These are phyloP conservation scores for Nakazawaea populi DNA, from an alignment of 805 yeast genomes.

Conservation along the genomic window DNA sequence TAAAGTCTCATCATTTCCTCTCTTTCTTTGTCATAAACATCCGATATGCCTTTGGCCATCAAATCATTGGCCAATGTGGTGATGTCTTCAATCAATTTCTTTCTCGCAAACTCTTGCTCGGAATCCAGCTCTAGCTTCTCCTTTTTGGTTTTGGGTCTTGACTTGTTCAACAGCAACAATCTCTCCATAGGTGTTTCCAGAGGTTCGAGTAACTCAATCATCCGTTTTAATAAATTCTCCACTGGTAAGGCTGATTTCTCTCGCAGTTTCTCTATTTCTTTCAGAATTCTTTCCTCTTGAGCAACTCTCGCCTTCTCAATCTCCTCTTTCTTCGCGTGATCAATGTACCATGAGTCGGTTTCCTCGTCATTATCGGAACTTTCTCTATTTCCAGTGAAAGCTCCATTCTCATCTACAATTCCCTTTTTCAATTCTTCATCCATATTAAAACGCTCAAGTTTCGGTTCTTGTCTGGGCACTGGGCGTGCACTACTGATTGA, in stretches of 20 bases:
- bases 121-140: constrained; percentile 4
- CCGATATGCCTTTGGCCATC: constrained; percentile 32
- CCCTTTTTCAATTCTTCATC: constrained; percentile 55
- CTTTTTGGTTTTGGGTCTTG: constrained; percentile 16
- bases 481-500: constrained; percentile 11
- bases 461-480: constrained; percentile 25
- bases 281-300: constrained; percentile 16
- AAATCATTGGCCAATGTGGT: constrained; percentile 46
- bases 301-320: constrained; percentile 20
- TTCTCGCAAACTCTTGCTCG: constrained; percentile 14
- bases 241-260: constrained; percentile 16
- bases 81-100: constrained; percentile 27
- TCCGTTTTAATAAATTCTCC: constrained; percentile 19
- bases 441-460: constrained; percentile 59
- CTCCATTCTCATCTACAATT: constrained; percentile 54
- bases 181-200: constrained; percentile 59
- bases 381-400: constrained; percentile 39
- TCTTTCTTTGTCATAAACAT: constrained; percentile 46
- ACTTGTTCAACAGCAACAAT: constrained; percentile 32
- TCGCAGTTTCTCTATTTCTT: constrained; percentile 23
- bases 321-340: constrained; percentile 14
- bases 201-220: constrained; percentile 46
- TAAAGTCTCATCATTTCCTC: constrained; percentile 50
- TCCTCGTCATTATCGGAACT: constrained; percentile 22
- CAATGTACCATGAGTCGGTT: constrained; percentile 28